Evolutionary conservation across 164 flowering plant species (phyloP).

Genomic region (Vitis labrusca): DNA sequence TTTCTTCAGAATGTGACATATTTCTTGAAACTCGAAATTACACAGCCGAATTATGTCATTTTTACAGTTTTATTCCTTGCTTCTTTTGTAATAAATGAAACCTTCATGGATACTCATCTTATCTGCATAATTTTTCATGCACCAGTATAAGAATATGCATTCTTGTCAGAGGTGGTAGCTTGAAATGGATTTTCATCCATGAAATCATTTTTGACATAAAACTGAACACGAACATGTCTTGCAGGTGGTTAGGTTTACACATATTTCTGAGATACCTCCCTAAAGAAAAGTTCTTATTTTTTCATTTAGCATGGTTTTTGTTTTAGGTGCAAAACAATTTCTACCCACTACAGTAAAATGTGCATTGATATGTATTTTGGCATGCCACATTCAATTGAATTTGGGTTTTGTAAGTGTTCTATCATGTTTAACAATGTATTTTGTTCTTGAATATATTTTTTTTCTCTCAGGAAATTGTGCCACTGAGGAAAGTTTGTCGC

Average conservation of each 20-base stretch:
- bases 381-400: neutral
- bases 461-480: conserved; percentile 77
- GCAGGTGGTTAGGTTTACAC: neutral
- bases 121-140: neutral
- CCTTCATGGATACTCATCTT: neutral
- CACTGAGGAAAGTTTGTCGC: conserved; percentile 83
- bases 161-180: neutral
- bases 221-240: neutral
- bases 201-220: neutral
- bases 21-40: neutral
- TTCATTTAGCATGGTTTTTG: neutral
- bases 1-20: neutral
- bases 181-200: neutral
- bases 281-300: neutral
- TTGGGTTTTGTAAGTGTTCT: neutral
- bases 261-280: neutral
- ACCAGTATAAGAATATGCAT: neutral
- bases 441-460: neutral
- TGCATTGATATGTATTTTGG: too few species aligned
- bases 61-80: neutral
- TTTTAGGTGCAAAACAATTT: neutral
- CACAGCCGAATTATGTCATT: neutral
- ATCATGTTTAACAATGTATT: too few species aligned
- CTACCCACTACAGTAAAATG: neutral
- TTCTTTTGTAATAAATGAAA: neutral